A percentile compares a stretch with the other conserved stretches of the same genome.
These are phyloP conservation scores for Aspergillus avenaceus DNA, from an alignment of 495 filamentous ascomycete genomes.

Conservation along the genomic window DNA sequence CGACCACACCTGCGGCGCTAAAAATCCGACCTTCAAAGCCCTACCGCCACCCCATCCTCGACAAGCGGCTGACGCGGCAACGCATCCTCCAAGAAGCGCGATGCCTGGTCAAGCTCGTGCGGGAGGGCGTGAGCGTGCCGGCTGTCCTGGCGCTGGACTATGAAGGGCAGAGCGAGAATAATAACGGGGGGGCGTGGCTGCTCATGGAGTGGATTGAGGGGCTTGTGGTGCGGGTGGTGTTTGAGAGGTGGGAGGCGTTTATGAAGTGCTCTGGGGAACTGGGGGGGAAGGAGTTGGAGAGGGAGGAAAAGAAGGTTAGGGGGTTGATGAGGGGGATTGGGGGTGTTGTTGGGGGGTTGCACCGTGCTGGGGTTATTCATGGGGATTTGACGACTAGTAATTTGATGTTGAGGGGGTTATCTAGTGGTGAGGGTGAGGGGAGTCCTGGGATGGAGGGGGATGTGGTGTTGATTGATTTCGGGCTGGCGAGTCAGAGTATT, in stretches of 20 bases:
- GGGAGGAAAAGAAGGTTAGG: constrained; percentile 40
- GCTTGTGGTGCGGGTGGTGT: constrained; percentile 57
- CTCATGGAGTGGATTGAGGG: constrained; percentile 89
- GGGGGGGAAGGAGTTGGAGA: constrained; percentile 25
- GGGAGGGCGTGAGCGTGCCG: constrained; percentile 75
- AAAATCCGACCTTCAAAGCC: constrained; percentile 92
- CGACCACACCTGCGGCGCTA: constrained; percentile 67
- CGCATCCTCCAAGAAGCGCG: constrained; percentile 85
- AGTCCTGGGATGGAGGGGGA: constrained; percentile 55
- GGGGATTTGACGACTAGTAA: constrained; percentile 98
- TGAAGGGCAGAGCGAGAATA: constrained; percentile 31
- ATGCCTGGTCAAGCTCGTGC: constrained; percentile 66
- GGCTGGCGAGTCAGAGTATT: constrained; percentile 75
- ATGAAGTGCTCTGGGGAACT: constrained; percentile 25
- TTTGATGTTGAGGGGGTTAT: constrained; percentile 65
- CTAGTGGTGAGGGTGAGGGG: not conserved
- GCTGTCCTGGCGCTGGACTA: constrained; percentile 72
- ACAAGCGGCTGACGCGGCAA: constrained; percentile 78
- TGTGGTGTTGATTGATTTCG: constrained; percentile 92
- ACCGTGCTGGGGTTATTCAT: constrained; percentile 80
- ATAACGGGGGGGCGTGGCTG: constrained; percentile 68
- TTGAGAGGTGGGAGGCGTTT: constrained; percentile 61
- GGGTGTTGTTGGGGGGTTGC: constrained; percentile 68
- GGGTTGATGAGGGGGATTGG: constrained; percentile 72
- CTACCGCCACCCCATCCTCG: constrained; percentile 89